A percentile compares a stretch with the other conserved stretches of the same genome.
These are phyloP conservation scores for Puccinia hordei DNA, from an alignment of 1,284 basidiomycete genomes.

Conservation along the genomic window DNA sequence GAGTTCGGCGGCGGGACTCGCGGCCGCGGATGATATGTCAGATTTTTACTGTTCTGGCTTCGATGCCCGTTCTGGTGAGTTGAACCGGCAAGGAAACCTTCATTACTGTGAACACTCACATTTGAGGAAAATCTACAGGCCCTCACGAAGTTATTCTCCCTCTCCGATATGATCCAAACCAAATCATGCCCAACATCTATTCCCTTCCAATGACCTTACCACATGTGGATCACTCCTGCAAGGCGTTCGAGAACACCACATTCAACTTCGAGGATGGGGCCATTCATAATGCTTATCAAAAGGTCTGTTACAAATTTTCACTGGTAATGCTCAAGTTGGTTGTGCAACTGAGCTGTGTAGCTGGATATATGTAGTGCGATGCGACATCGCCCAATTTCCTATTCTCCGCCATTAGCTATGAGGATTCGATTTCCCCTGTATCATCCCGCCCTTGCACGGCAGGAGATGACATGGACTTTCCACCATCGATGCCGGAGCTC, in stretches of 20 bases:
- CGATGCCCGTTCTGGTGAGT: background rate
- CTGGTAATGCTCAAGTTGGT: too few relatives aligned
- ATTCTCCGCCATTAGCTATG: background rate
- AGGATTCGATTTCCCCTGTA: background rate
- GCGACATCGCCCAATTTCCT: background rate
- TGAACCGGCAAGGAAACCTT: too few relatives aligned
- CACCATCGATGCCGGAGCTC: background rate
- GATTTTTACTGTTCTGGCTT: background rate
- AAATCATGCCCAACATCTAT: background rate
- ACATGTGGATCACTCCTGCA: background rate
- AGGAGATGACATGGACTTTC: background rate
- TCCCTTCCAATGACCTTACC: background rate
- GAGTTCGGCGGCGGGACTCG: background rate
- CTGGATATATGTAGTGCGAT: background rate
- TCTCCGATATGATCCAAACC: background rate
- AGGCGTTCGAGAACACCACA: background rate
- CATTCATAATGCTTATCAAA: background rate
- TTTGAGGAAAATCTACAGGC: background rate
- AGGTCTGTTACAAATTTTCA: background rate
- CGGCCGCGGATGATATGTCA: background rate
- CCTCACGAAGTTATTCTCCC: background rate
- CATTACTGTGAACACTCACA: too few relatives aligned
- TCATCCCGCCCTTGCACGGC: constrained; percentile 10
- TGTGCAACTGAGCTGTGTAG: background rate
- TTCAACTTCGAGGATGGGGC: background rate